phyloP scores from a whole-genome alignment of 257 asterid genomes.

The Solanum appendiculatum region DNA sequence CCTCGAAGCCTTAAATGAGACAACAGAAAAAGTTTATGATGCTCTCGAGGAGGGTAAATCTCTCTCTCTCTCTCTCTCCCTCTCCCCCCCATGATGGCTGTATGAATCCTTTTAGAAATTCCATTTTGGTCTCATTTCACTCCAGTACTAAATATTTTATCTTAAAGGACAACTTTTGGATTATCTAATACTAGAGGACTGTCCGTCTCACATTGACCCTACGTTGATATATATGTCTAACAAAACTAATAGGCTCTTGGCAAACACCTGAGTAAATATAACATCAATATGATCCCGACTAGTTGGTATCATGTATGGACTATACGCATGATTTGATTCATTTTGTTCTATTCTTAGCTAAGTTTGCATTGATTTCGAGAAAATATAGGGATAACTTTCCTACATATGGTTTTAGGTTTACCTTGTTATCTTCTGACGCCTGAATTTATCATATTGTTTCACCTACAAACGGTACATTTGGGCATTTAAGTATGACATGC shows the following conservation, averaged over 20 bases:
- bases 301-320: no score
- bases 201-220: no score
- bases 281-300: no score
- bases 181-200: no score
- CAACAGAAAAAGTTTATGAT: slow-evolving; percentile 76
- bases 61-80: not conserved
- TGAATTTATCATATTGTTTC: not conserved
- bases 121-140: not conserved
- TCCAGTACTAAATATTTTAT: no score
- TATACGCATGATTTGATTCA: no score
- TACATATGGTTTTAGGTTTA: not conserved
- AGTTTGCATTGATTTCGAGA: not conserved
- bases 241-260: no score
- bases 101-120: no score
- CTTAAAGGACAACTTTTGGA: no score
- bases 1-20: slow-evolving; percentile 82
- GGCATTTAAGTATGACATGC: not conserved
- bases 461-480: not conserved
- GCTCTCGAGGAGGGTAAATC: slow-evolving; percentile 67
- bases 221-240: no score
- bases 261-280: no score
- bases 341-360: not conserved
- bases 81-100: no score
- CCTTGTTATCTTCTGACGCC: not conserved
- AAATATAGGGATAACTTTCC: not conserved